Evolutionary conservation across 2,329 filamentous ascomycete species (phyloP).

Genomic region (Cladosporium sp.): DNA sequence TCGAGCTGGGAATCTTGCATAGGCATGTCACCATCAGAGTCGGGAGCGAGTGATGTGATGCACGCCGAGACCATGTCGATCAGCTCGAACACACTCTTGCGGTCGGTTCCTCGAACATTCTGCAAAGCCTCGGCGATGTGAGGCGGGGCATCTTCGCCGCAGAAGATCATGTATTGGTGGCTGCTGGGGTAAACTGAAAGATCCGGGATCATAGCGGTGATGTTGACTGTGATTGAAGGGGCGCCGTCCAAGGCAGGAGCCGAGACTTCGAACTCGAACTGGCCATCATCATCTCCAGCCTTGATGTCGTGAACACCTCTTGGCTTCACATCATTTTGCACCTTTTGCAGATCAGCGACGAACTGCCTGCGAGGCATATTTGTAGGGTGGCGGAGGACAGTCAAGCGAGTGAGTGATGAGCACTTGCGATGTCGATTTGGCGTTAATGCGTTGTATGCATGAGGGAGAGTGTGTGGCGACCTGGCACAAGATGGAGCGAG

Average conservation of each 20-base stretch:
- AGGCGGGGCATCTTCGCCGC: conserved; percentile 43
- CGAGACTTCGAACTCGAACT: conserved; percentile 54
- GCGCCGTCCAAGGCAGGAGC: neutral
- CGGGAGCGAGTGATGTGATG: conserved; percentile 28
- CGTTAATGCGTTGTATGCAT: neutral
- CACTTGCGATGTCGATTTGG: neutral
- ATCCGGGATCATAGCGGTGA: conserved; percentile 44
- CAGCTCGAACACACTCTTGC: conserved; percentile 46
- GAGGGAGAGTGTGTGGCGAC: neutral
- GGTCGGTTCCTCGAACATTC: conserved; percentile 39
- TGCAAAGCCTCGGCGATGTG: conserved; percentile 42
- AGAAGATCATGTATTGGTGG: conserved; percentile 56
- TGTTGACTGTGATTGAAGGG: conserved; percentile 24
- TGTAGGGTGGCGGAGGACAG: neutral
- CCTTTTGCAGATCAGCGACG: conserved; percentile 51
- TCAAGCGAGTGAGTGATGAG: neutral
- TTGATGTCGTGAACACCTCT: conserved; percentile 51
- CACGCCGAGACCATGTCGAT: conserved; percentile 42
- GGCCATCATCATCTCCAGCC: conserved; percentile 65
- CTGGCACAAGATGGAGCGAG: too few relatives aligned
- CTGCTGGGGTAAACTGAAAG: conserved; percentile 55
- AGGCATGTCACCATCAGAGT: conserved; percentile 39
- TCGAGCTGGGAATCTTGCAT: conserved; percentile 37
- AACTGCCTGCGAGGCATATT: conserved; percentile 65
- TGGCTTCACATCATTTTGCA: conserved; percentile 35